Evolutionary conservation across 2,329 filamentous ascomycete species (phyloP).

Genomic region (Fusarium agapanthi): DNA sequence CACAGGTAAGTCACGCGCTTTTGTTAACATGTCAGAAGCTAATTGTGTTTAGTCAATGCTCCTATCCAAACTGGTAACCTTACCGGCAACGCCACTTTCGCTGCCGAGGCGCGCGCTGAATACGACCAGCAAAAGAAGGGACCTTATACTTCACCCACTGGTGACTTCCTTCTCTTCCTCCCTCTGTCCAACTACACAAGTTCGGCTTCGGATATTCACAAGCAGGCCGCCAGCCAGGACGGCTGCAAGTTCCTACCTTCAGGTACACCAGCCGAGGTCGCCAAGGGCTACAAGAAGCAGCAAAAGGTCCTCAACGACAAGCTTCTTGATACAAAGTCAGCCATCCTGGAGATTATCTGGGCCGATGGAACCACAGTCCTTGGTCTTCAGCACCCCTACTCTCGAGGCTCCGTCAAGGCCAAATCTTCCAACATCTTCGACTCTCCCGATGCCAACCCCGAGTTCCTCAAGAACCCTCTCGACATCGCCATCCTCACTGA

Average conservation of each 20-base stretch:
- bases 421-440: conserved; percentile 28
- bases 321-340: conserved; percentile 15
- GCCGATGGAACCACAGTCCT: conserved; percentile 19
- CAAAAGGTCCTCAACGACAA: conserved; percentile 24
- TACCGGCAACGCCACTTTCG: conserved; percentile 28
- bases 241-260: conserved; percentile 12
- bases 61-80: conserved; percentile 15
- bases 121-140: conserved; percentile 21
- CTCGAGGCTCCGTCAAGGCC: conserved; percentile 33
- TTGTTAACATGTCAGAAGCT: accelerated
- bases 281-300: conserved; percentile 28
- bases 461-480: conserved; percentile 29
- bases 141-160: conserved; percentile 18
- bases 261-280: conserved; percentile 13
- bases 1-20: background rate
- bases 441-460: conserved; percentile 22
- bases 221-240: conserved; percentile 11
- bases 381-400: conserved; percentile 36
- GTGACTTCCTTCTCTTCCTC: conserved; percentile 27
- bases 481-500: conserved; percentile 16
- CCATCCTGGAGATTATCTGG: conserved; percentile 32
- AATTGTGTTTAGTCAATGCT: conserved; percentile 9
- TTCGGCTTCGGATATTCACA: conserved; percentile 4
- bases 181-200: conserved; percentile 23
- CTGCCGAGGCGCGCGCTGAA: conserved; percentile 10